A percentile compares a stretch with the other conserved stretches of the same genome.
Evolutionary conservation across 495 filamentous ascomycete species (phyloP).

Genomic region (Neurospora sp.): DNA sequence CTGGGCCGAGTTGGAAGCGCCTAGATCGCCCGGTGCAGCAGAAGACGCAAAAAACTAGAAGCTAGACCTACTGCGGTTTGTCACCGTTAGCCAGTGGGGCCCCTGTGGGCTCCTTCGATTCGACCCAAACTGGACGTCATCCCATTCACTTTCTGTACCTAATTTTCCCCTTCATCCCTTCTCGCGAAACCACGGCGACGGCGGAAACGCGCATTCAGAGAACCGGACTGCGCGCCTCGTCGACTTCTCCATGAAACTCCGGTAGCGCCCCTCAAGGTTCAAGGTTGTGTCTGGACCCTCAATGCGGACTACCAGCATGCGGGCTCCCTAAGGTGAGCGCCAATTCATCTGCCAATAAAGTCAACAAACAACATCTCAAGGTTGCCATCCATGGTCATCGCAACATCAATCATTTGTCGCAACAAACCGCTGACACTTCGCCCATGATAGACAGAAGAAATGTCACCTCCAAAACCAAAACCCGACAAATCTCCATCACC

Average conservation of each 20-base stretch:
- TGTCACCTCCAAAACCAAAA: constrained; percentile 19
- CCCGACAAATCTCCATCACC: constrained; percentile 11
- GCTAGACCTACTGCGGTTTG: neutral
- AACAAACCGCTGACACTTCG: constrained; percentile 8
- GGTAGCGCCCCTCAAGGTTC: neutral
- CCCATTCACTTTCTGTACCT: neutral
- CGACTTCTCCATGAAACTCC: neutral
- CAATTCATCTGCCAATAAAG: neutral
- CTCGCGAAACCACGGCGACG: neutral
- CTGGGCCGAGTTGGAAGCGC: neutral
- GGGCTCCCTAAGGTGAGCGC: neutral
- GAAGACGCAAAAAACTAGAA: neutral
- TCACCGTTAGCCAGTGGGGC: neutral
- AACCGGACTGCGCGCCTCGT: neutral
- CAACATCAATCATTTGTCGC: neutral
- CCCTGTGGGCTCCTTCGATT: neutral
- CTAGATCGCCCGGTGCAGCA: neutral
- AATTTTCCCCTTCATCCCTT: neutral
- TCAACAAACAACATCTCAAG: neutral
- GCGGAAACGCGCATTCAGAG: neutral
- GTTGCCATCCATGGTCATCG: neutral
- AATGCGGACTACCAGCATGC: neutral
- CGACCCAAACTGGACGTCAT: neutral
- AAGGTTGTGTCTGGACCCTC: neutral
- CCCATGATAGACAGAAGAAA: constrained; percentile 9